Percentiles rank a stretch among this genome's conserved stretches.
phyloP scores from a whole-genome alignment of 2,329 filamentous ascomycete species.

The Chalaropsis ovoidea region DNA sequence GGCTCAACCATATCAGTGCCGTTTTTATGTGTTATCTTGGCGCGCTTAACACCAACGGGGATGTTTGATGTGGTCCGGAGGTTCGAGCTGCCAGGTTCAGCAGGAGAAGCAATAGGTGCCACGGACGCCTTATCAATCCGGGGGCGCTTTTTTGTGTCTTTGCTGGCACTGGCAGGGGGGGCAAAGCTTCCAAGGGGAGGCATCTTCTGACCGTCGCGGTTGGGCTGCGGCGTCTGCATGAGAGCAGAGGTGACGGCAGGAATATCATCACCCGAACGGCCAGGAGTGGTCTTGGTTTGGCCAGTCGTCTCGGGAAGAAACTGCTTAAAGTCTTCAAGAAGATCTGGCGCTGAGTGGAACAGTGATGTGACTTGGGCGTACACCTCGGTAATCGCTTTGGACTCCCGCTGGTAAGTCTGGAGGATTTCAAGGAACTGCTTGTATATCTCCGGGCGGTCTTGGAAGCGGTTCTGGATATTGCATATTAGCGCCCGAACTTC shows the following conservation, averaged over 20 bases:
- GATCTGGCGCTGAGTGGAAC: slow-evolving; percentile 85
- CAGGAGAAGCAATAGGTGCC: slow-evolving; percentile 29
- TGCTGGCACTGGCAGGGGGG: slow-evolving; percentile 65
- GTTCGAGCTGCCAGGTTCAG: slow-evolving; percentile 19
- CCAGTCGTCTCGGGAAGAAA: slow-evolving; percentile 80
- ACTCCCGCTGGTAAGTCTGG: slow-evolving; percentile 95
- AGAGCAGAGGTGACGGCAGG: slow-evolving; percentile 37
- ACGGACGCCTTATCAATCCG: slow-evolving; percentile 48
- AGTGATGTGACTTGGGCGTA: slow-evolving; percentile 92
- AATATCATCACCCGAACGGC: slow-evolving; percentile 54
- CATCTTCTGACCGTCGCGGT: slow-evolving; percentile 61
- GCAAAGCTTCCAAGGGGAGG: slow-evolving; percentile 94
- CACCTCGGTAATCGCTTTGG: slow-evolving; percentile 96
- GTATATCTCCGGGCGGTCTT: slow-evolving; percentile 94
- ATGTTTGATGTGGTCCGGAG: slow-evolving; percentile 21
- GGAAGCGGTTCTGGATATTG: slow-evolving; percentile 73
- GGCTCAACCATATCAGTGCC: slow-evolving; percentile 61
- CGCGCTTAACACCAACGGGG: slow-evolving; percentile 43
- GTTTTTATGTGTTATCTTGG: slow-evolving; percentile 64
- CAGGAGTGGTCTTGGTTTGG: slow-evolving; percentile 42
- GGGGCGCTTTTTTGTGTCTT: slow-evolving; percentile 83
- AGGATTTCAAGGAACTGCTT: slow-evolving; percentile 98
- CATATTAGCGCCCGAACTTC: neutral
- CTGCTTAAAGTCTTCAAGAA: slow-evolving; percentile 97
- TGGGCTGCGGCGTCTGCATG: slow-evolving; percentile 46